Evolutionary conservation across 1,284 basidiomycete species (phyloP).

Genomic region (Phlebopus sp.): DNA sequence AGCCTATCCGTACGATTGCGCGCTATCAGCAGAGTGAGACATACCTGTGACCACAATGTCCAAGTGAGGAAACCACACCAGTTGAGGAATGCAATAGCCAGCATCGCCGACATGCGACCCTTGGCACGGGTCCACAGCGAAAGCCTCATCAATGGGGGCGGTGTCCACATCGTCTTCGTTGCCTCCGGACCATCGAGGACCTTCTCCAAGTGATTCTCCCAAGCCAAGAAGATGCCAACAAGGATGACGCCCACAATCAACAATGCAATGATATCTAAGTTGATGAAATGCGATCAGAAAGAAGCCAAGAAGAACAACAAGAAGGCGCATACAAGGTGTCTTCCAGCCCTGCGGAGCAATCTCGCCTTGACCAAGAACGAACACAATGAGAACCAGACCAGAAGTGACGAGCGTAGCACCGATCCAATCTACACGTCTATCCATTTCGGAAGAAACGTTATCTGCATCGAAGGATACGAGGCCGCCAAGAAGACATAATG

Average conservation of each 20-base stretch:
- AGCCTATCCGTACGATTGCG: neutral
- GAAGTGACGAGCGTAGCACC: conserved; percentile 74
- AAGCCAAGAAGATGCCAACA: conserved; percentile 53
- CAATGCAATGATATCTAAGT: conserved; percentile 47
- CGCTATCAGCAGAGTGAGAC: conserved; percentile 3
- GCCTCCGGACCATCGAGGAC: conserved; percentile 16
- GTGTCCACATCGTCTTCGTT: conserved; percentile 36
- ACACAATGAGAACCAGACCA: conserved; percentile 77
- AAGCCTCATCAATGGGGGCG: conserved; percentile 62
- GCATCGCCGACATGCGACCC: conserved; percentile 59
- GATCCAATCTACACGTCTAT: conserved; percentile 77
- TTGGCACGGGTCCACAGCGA: conserved; percentile 59
- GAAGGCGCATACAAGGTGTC: conserved; percentile 57
- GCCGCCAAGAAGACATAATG: conserved; percentile 48
- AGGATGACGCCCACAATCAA: conserved; percentile 57
- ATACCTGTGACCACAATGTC: conserved; percentile 49
- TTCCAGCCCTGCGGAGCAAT: conserved; percentile 70
- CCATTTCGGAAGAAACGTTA: conserved; percentile 41
- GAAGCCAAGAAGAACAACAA: neutral
- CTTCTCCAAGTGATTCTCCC: conserved; percentile 57
- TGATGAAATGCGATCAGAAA: conserved; percentile 6
- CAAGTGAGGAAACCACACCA: conserved; percentile 58
- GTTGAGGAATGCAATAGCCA: conserved; percentile 59
- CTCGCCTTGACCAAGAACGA: conserved; percentile 75
- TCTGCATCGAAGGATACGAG: conserved; percentile 55